Conservation (phyloP, 2,329 filamentous ascomycete species). For the Cercospora brassicicola region DNA sequence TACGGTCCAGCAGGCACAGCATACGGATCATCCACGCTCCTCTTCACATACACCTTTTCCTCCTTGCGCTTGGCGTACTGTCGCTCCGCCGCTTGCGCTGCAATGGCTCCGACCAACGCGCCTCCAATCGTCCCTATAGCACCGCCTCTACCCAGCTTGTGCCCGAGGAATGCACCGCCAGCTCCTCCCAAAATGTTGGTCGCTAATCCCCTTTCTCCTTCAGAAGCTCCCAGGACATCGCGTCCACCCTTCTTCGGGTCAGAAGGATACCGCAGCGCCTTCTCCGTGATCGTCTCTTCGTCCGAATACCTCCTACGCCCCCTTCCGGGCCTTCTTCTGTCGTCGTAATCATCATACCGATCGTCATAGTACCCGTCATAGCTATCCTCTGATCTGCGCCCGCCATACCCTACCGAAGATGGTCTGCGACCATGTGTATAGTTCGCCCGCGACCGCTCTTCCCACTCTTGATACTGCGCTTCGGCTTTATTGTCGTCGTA, state of each 20-base stretch:
- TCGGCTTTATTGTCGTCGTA: constrained; percentile 36
- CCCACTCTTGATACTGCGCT: constrained; percentile 25
- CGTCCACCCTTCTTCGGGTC: constrained; percentile 28
- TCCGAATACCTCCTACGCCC: constrained; percentile 21
- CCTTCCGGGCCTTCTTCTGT: constrained; percentile 13
- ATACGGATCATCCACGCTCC: constrained; percentile 8
- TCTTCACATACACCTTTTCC: constrained; percentile 22
- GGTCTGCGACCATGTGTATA: constrained; percentile 15
- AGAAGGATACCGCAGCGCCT: constrained; percentile 23
- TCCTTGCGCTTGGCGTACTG: constrained; percentile 30
- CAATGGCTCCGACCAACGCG: constrained; percentile 32
- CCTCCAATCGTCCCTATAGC: constrained; percentile 32
- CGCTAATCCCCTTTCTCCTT: constrained; percentile 33
- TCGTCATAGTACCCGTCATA: constrained; percentile 20
- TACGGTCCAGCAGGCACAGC: constrained; percentile 19
- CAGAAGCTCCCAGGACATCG: constrained; percentile 29
- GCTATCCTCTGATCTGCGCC: constrained; percentile 6
- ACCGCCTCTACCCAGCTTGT: constrained; percentile 27
- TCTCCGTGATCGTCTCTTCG: constrained; percentile 21
- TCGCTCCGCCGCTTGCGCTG: constrained; percentile 29
- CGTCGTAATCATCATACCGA: constrained; percentile 20
- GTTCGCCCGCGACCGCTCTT: constrained; percentile 12
- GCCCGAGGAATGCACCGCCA: constrained; percentile 33
- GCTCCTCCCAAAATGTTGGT: constrained; percentile 33
- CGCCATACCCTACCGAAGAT: constrained; percentile 8